Evolutionary conservation across 1,139 yeast genomes (phyloP).

Genomic region (Yamadazyma spencermartinsiae): DNA sequence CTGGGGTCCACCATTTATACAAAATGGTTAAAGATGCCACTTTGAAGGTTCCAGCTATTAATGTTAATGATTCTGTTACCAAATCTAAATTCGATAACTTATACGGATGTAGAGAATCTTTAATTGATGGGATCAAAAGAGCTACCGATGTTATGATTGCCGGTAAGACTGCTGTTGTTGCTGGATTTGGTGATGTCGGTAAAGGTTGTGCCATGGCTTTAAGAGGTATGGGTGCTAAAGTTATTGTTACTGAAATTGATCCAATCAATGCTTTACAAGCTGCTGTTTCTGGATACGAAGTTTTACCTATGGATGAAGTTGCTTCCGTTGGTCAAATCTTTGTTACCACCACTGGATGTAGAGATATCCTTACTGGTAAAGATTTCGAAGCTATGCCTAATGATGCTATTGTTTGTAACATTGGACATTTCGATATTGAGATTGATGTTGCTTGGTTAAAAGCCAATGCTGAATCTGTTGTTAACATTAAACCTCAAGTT

Average conservation of each 20-base stretch:
- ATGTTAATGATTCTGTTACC: constrained; percentile 98
- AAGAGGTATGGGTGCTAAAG: constrained; percentile 99
- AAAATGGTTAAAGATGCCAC: constrained; percentile 87
- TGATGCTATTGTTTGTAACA: constrained; percentile 99
- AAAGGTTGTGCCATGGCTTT: constrained; percentile 99
- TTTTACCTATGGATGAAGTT: constrained; percentile 93
- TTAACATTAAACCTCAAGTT: constrained; percentile 99
- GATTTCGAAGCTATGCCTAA: constrained; percentile 96
- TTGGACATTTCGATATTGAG: constrained; percentile 99
- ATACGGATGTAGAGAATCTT: constrained; percentile 99
- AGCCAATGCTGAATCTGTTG: constrained; percentile 84
- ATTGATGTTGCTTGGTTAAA: constrained; percentile 98
- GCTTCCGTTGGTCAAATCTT: constrained; percentile 94
- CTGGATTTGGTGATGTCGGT: constrained; percentile 99
- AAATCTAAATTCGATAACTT: constrained; percentile 99
- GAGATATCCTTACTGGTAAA: constrained; percentile 91
- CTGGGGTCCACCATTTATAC: constrained; percentile 99
- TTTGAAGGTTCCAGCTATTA: constrained; percentile 98
- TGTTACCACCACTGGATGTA: constrained; percentile 99
- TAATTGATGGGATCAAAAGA: constrained; percentile 98
- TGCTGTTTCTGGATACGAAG: constrained; percentile 99
- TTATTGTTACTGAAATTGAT: constrained; percentile 94
- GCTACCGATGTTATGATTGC: constrained; percentile 99
- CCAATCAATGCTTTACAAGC: constrained; percentile 99
- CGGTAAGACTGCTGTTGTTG: constrained; percentile 98